Evolutionary conservation across 1,284 basidiomycete species (phyloP).

Genomic region (Fomes fomentarius): DNA sequence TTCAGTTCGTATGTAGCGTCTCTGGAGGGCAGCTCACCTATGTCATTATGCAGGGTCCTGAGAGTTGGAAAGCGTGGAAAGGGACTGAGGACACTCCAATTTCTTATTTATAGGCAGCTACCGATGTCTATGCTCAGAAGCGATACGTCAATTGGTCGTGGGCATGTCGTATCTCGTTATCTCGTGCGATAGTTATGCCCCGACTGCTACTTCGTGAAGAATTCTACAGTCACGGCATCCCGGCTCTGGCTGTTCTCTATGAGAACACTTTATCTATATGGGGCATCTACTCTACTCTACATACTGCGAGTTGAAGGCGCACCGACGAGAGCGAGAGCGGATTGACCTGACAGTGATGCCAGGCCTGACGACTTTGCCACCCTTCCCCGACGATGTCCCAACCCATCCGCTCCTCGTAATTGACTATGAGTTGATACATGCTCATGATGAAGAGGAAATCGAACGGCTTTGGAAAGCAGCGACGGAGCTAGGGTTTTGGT

Average conservation of each 20-base stretch:
- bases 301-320: too few species aligned
- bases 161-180: too few species aligned
- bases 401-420: slow-evolving; percentile 38
- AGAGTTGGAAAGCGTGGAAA: slow-evolving; percentile 21
- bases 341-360: slow-evolving; percentile 14
- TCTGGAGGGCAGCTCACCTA: not conserved
- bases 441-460: slow-evolving; percentile 30
- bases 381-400: slow-evolving; percentile 37
- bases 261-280: too few species aligned
- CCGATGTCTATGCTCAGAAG: too few species aligned
- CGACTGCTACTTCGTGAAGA: too few species aligned
- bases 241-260: too few species aligned
- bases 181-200: not conserved
- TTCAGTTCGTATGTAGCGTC: too few species aligned
- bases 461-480: slow-evolving; percentile 36
- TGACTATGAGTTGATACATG: slow-evolving; percentile 36
- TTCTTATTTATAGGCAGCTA: not conserved
- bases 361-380: slow-evolving; percentile 31
- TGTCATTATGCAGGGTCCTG: slow-evolving; percentile 24
- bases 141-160: too few species aligned
- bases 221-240: too few species aligned
- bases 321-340: not conserved
- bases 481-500: slow-evolving; percentile 39
- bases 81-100: slow-evolving; percentile 1
- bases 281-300: too few species aligned